Evolutionary conservation across 306 rosid genomes (phyloP), one percentile per base, ranked within the genome.

Genomic region (Luffa aegyptiaca): DNA sequence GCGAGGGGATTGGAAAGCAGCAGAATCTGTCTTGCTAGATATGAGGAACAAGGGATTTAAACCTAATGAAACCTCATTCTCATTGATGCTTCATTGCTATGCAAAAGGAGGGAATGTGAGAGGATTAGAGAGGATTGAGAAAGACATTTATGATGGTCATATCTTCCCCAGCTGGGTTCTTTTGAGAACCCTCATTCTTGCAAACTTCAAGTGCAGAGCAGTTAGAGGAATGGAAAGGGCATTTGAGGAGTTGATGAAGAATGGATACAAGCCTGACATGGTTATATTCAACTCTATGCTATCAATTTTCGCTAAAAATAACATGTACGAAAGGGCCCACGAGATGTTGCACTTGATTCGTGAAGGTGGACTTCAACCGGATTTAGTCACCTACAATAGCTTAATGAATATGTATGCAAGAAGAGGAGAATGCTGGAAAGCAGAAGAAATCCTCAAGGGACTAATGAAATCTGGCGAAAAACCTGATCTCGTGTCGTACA

Each of bases 341-440:
- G 97, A 90, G 87, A 93, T 88, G 93, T 79, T 90, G 79, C 82
- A 85, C 70, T 79, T 88, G 79, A 88, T 89, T 79, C 82, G 65
- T 49, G 82, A 87, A 82, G 80, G 69, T 3, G 92, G 93, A 62
- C 83, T 93, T 76, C 92, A 89, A 87, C 99, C 99, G 1, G 90
- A 91, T 88, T 87, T 93, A 5, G 83, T 91, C 41, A 91, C 98
- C 42, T 93, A 91, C 78, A 95, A 96, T 70, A 84, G 91, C 90
- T 83, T 96, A 88, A 91, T 93, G 88, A 92, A 96, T 87, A 87
- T 93, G 93, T 84, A 96, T 65, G 97, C 95, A 8, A 87, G 93
- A 69, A 86, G 84, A 31, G 97, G 96, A 20, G 89, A 88, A 66
- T 89, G 96, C 80, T 96, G 97, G 99, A 91, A 93, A 87, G 98